These are phyloP conservation scores for Arabidopsis arenosa DNA, from an alignment of 345 rosid species.

Conservation along the genomic window DNA sequence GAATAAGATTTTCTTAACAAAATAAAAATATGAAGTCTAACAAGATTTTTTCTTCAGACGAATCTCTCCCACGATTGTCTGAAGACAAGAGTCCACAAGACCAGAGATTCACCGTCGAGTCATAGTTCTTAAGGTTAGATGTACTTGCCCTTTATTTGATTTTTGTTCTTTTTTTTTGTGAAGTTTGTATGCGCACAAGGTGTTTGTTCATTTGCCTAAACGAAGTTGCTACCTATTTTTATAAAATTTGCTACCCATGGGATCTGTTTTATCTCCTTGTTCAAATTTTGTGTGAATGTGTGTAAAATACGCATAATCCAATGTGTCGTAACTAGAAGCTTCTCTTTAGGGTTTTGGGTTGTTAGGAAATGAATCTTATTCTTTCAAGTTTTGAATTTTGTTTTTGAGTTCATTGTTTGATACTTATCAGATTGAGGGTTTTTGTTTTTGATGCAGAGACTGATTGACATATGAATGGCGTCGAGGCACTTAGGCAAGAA, in stretches of 20 bases:
- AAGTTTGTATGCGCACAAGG: conserved; percentile 19
- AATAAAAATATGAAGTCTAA: too few species aligned
- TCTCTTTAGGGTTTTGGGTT: not conserved
- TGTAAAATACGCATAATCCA: not conserved
- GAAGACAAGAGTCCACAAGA: conserved; percentile 26
- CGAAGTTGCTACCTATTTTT: not conserved
- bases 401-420: not conserved
- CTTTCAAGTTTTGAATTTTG: not conserved
- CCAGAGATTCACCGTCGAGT: conserved; percentile 11
- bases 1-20: too few species aligned
- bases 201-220: conserved; percentile 34
- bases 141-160: not conserved
- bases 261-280: not conserved
- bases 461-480: conserved; percentile 60
- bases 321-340: not conserved
- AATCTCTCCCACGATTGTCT: conserved; percentile 28
- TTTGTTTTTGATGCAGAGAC: conserved; percentile 43
- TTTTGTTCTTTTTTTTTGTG: not conserved
- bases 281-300: not conserved
- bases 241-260: not conserved
- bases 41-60: not conserved
- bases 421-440: conserved; percentile 3
- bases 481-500: conserved; percentile 51
- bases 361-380: too few species aligned
- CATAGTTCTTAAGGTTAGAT: conserved; percentile 8